Conservation (phyloP, 2,329 filamentous ascomycete species). For the Clarireedia hainanense region DNA sequence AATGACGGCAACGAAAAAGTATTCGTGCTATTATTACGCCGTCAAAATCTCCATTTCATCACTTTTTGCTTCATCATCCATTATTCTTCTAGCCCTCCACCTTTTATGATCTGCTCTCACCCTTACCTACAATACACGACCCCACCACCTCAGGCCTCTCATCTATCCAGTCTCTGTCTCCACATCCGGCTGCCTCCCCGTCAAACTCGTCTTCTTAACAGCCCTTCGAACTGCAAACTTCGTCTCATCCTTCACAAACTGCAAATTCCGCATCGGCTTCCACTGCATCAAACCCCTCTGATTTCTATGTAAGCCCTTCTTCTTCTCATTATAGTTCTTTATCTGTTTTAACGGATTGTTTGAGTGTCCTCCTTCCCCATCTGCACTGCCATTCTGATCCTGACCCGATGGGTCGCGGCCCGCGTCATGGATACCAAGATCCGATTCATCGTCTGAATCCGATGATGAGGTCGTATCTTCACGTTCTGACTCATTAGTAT, state of each 20-base stretch:
- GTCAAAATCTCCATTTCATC: too few relatives aligned
- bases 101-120: too few relatives aligned
- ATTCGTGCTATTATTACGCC: too few relatives aligned
- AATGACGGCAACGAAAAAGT: too few relatives aligned
- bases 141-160: not conserved
- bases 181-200: conserved; percentile 62
- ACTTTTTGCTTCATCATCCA: too few relatives aligned
- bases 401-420: conserved; percentile 4
- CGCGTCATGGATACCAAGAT: conserved; percentile 54
- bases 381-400: not conserved
- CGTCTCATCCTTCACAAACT: conserved; percentile 83
- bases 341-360: conserved; percentile 49
- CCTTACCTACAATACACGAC: not conserved
- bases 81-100: too few relatives aligned
- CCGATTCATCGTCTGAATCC: conserved; percentile 29
- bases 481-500: conserved; percentile 7
- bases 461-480: conserved; percentile 11
- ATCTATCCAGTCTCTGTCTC: conserved; percentile 7
- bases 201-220: conserved; percentile 67
- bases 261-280: conserved; percentile 77
- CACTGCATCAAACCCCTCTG: conserved; percentile 93
- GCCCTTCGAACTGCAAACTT: conserved; percentile 70
- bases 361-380: conserved; percentile 8
- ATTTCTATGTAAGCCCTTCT: conserved; percentile 71
- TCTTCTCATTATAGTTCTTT: conserved; percentile 59